Base-by-base conservation (phyloP, 2,329 filamentous ascomycete genomes). In the Teratosphaeria destructans region DNA sequence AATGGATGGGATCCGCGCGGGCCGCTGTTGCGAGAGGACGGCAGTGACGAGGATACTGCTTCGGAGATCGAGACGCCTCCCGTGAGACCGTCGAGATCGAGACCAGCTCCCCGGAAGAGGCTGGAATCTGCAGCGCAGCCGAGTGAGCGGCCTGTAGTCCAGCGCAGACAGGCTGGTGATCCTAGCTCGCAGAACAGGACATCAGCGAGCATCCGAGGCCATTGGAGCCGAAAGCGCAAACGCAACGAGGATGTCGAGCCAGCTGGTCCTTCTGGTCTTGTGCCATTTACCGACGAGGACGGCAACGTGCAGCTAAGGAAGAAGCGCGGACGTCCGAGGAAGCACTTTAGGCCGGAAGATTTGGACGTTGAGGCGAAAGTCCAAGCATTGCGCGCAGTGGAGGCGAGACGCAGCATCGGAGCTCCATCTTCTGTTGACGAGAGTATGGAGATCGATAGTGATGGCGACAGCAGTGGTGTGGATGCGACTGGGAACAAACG, bases 1-100 rank as follows among this genome's bases (percentile, higher is more conserved):
- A 97, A 96, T 71, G 94, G 94, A 1, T 99, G 95, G 95, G 82
- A 84, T 43, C 81, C 78, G 8, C 57, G 61, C 16, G 70, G 70
- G 3, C 67, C 69, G n/a, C 55, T 71, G 4, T 57, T 72, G 23
- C 63, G 63, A 35, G 68, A 70, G 1, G 71, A 68, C 53, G 68
- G 63, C 68, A 65, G 71, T 61, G 65, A 75, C 63, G 64, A 75
- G 63, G 65, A 76, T 62, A 62, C 70, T 54, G 65, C 72, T 61
- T 65, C 65, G n/a, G 67, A 69, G 5, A 64, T 65, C 0, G 69
- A 70, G 16, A 65, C 68, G 34, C 19, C 37, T 34, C n/a, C 39
- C n/a, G 11, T 32, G 32, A 29, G 43, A 27, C 37, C 11, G 3
- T 23, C 52, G 27, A 39, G 29, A 23, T 14, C 29, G 11, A 55